Evolutionary conservation across 768 basidiomycete genomes (phyloP), one percentile per base, ranked within the genome.

Genomic region (Boletus pseudo-olivaceus): DNA sequence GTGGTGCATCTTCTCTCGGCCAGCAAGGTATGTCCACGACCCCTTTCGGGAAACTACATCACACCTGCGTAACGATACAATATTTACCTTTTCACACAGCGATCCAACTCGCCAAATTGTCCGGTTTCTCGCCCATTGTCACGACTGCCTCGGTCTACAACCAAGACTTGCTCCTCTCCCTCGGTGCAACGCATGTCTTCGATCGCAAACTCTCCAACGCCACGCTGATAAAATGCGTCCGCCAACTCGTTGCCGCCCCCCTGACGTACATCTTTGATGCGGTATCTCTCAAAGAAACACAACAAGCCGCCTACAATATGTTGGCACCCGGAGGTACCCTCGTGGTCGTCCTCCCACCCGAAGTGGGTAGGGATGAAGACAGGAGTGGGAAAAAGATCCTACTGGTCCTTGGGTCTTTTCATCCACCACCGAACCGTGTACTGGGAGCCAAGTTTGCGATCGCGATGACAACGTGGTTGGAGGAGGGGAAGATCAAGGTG

Each of bases 71-170:
- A 29, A 5, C 29, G 29, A 7, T 29, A 29, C 7, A 29, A 29
- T 29, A 27, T 23, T 23, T 4, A 12, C 12, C 1, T 8, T 19
- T 12, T 35, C 35, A 34, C 19, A 15, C 19, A 69, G 69, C 61
- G 8, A 70, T 73, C 23, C 72, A 73, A 47, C 62, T 72, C 6
- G 68, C 73, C 11, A 58, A 20, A 10, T 47, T 71, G 20, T 72
- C 68, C 12, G 67, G 66, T 15, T 72, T 73, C 54, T 68, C 65
- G 1, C 69, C 69, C 4, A 70, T 76, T 51, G 67, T 75, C 43
- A 64, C 73, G n/a, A 76, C 75, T 0, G 68, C 75, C 6, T 75
- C 75, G 8, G 51, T 60, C 5, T 60, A 67, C 42, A 67, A 76
- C 50, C 47, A 55, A 10, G 62, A 52, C 1, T 60, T 62, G 9